Evolutionary conservation across 1,284 basidiomycete species (phyloP).

Genomic region (Cryptococcus wingfieldii): DNA sequence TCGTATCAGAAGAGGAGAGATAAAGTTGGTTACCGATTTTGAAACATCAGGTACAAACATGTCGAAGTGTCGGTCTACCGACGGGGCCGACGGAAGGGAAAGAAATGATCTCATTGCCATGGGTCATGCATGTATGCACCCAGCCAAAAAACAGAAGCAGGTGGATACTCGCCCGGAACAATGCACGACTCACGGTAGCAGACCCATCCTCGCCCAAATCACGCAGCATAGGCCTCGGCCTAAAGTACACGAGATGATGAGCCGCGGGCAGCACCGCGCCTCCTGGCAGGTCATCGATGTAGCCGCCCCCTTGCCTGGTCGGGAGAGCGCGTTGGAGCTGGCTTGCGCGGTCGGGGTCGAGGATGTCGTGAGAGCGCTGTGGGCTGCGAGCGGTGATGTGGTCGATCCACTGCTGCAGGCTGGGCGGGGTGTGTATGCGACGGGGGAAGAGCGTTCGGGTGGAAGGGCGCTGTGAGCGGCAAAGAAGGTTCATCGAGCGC

Average conservation of each 20-base stretch:
- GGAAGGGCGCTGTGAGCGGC: not conserved
- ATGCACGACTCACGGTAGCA: slow-evolving; percentile 54
- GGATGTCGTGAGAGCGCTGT: slow-evolving; percentile 1
- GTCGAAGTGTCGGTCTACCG: too few species aligned
- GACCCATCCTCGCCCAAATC: slow-evolving; percentile 61
- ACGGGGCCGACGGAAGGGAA: too few species aligned
- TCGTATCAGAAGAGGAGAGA: too few species aligned
- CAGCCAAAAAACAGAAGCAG: too few species aligned
- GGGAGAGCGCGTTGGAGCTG: slow-evolving; percentile 55
- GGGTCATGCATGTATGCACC: not conserved
- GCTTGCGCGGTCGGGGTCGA: slow-evolving; percentile 9
- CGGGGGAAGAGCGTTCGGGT: not conserved
- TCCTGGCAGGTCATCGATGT: slow-evolving; percentile 11
- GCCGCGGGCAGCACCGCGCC: slow-evolving; percentile 57
- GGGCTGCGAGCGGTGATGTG: not conserved
- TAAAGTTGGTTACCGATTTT: too few species aligned
- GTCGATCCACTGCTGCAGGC: not conserved
- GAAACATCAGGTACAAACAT: too few species aligned
- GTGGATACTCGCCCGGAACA: not conserved
- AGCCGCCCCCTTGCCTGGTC: slow-evolving; percentile 55
- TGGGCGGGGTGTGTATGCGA: not conserved
- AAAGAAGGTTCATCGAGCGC: not conserved
- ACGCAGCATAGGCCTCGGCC: slow-evolving; percentile 59
- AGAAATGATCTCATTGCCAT: too few species aligned
- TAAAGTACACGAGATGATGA: slow-evolving; percentile 71